These are phyloP conservation scores for Leishmania lainsoni DNA, from an alignment of 208 protist species.

Conservation along the genomic window DNA sequence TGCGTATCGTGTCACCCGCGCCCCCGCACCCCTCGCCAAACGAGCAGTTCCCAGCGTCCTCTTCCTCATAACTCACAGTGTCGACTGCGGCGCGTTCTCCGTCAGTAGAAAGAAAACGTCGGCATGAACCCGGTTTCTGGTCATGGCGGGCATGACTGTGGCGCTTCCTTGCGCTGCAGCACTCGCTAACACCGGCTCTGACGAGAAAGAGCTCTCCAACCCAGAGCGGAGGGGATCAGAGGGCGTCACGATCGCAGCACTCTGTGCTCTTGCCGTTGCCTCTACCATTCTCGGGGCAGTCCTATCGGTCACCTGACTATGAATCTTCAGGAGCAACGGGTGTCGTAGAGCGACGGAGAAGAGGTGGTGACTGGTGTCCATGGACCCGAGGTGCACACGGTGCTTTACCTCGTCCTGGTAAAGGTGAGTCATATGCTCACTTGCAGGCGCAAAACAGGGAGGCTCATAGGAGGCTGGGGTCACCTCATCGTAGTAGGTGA, in stretches of 20 bases:
- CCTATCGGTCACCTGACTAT: slow-evolving; percentile 12
- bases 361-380: slow-evolving; percentile 76
- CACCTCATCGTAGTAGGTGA: slow-evolving; percentile 76
- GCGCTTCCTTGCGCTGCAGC: not conserved
- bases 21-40: not conserved
- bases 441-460: slow-evolving; percentile 72
- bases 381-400: slow-evolving; percentile 49
- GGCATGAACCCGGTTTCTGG: not conserved
- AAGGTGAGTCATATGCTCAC: slow-evolving; percentile 44
- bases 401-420: slow-evolving; percentile 58
- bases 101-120: not conserved
- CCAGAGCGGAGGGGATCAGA: slow-evolving; percentile 20
- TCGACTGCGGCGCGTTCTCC: not conserved
- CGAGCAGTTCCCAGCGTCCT: not conserved
- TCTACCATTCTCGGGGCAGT: not conserved
- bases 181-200: not conserved
- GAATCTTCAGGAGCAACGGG: slow-evolving; percentile 48
- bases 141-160: not conserved
- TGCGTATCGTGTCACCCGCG: not conserved
- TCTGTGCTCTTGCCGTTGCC: not conserved
- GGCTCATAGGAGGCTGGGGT: slow-evolving; percentile 77
- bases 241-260: not conserved
- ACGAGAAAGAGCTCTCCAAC: slow-evolving; percentile 22
- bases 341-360: slow-evolving; percentile 72
- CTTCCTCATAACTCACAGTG: not conserved